Evolutionary conservation across 1,284 basidiomycete species (phyloP), one percentile per base, ranked within the genome.

Genomic region (Tremellales sp.): DNA sequence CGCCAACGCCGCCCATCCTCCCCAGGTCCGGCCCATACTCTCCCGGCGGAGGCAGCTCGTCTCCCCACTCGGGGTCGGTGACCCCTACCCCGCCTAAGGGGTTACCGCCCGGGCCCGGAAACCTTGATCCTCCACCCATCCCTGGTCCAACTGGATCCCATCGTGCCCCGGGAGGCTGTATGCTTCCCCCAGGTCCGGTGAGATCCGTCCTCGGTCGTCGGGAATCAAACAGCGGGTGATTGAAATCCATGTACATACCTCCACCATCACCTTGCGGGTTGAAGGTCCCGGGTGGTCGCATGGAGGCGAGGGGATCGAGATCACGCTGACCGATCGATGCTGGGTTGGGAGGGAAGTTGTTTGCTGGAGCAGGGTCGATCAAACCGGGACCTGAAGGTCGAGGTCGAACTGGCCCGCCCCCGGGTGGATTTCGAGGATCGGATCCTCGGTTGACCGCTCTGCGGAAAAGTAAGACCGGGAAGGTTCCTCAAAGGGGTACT

Each of bases 61-160:
- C 68, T 5, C 67, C 66, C 53, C 59, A 73, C 33, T 65, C 65
- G 22, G 57, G 53, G 57, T 70, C 69, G n/a, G 61, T 58, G 13
- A 53, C 36, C 5, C 68, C 70, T 24, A 56, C 49, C 7, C 66
- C 65, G 18, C 61, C 58, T 10, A 68, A 47, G 10, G 67, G 69
- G 49, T 70, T 68, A 7, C 60, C 54, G 2, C 64, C 64, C 7
- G 57, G 47, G 26, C 62, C 50, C 8, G 54, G 61, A 47, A 57
- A 61, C n/a, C 50, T 44, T 14, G 38, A 38, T 14, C 50, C 56
- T 5, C 44, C 44, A 6, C 56, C 54, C 37, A 51, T 61, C 7
- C 55, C 61, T 10, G 76, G 76, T 14, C 74, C 75, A 6, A 79
- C 71, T 0, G 77, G 77, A 55, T 79, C 78, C 67, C 78, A 79